Base-by-base conservation (phyloP, 2,329 filamentous ascomycete species). In the Paraphoma chrysanthemicola region DNA sequence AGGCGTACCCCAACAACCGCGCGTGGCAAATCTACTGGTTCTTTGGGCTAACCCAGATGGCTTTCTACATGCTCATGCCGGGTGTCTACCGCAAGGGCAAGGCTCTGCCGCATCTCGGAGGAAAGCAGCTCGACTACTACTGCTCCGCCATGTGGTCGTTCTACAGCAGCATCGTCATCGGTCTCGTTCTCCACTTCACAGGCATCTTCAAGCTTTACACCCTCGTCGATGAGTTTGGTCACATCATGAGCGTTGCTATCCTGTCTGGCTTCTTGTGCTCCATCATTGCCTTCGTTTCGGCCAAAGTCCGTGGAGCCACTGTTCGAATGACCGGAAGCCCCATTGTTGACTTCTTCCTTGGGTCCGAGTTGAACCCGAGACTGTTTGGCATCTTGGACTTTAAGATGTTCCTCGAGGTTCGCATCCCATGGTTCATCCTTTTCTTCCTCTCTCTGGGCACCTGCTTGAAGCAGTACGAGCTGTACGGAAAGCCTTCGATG, bases 391-490 rank as follows among this genome's bases (percentile, higher is more conserved):
- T 92, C 66, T 80, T 96, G 48, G 92, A 96, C 78, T 92, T 95
- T 81, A 96, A 96, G 81, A 95, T 96, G 92, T 97, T 97, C 80
- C 95, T 92, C 71, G 93, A 97, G 77, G 92, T 97, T 59, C 90
- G 93, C 66, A 85, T 97, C 63, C 93, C 93, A 38, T 97, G 93
- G 93, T 97, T 89, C 79, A 93, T 96, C 64, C 85, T 97, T 44
- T 89, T 96, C 71, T 86, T 94, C 57, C 83, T 94, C 43, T 89
- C 88, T 55, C 84, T 90, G 57, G 92, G 89, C 41, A 86, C 92
- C 10, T 92, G 91, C 41, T 87, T 90, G 43, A 88, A 91, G 60
- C 93, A 97, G 77, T 92, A 92, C 69, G 92, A 97, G 76, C 79
- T 83, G 33, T 93, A 94, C 69, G 93, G 93, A 53, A 96, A 93